A percentile compares a stretch with the other conserved stretches of the same genome.
Evolutionary conservation across 352 stramenopile species (phyloP).

Genomic region (Phytophthora pisi): DNA sequence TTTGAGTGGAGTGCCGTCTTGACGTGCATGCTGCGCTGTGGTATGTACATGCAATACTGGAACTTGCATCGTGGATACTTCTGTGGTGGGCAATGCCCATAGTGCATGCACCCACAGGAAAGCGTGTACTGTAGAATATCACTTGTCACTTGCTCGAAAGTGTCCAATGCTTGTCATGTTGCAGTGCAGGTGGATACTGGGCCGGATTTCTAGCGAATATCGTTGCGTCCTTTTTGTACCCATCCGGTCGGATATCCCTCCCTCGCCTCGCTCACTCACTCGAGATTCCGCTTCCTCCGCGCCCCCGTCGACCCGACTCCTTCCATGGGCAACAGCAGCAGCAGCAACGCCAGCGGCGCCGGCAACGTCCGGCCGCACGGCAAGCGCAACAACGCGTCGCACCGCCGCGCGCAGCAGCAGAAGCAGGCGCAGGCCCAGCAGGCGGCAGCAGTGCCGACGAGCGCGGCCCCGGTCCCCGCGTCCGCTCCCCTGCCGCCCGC

Average conservation of each 20-base stretch:
- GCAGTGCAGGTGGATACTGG: too few species aligned
- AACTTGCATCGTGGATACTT: too few species aligned
- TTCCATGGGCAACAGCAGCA: constrained; percentile 76
- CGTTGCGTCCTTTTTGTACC: constrained; percentile 17
- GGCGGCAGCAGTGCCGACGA: constrained; percentile 8
- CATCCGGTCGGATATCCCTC: constrained; percentile 1
- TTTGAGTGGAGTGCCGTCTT: too few species aligned
- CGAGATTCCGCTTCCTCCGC: constrained; percentile 17
- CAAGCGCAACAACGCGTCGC: constrained; percentile 51
- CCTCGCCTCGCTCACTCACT: constrained; percentile 22
- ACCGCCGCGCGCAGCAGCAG: constrained; percentile 50
- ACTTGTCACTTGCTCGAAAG: too few species aligned
- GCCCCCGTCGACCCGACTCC: background rate
- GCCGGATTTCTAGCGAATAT: too few species aligned
- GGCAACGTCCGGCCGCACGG: constrained; percentile 44
- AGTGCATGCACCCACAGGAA: too few species aligned
- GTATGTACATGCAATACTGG: too few species aligned
- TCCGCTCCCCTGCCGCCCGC: constrained; percentile 33
- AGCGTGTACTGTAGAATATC: too few species aligned
- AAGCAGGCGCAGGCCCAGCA: constrained; percentile 29
- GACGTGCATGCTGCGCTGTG: too few species aligned
- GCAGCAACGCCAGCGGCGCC: constrained; percentile 39
- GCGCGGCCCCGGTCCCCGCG: constrained; percentile 14
- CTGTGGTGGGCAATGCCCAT: too few species aligned
- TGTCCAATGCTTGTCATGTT: too few species aligned